Evolutionary conservation across 1,139 yeast genomes (phyloP), one percentile per base, ranked within the genome.

Genomic region (Blastobotrys proliferans): DNA sequence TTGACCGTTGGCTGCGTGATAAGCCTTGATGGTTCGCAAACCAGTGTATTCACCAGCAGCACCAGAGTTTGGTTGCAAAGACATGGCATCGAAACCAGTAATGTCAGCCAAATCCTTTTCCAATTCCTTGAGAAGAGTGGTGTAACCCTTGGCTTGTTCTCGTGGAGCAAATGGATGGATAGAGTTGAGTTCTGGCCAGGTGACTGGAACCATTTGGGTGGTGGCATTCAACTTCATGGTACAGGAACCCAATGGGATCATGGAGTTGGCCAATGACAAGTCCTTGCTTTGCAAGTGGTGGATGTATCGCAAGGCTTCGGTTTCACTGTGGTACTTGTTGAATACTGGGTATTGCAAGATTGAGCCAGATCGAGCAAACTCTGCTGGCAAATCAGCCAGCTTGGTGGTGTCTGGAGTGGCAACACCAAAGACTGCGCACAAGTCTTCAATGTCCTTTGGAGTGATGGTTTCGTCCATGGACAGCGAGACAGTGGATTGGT

Each of bases 1-100:
- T 58, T 90, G 83, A 35, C 94, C 95, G 44, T 71, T 74, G 26
- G 84, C 70, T 50, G 78, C 78, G 56, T 84, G 79, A 64, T 86
- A 92, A 40, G 84, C 78, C 57, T 81, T 77, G 56, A 92, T 92
- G 44, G 88, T 87, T 46, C 95, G 78, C 52, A 92, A 74, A 29
- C 98, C 98, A 21, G 97, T 80, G 68, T 84, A 92, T 68, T 92
- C 98, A 64, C 98, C 98, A 67, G 90, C 96, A 33, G 98, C 98
- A 54, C 98, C 98, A 37, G 97, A 86, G 65, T 92, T 92, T 52
- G 98, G 98, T 81, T 88, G 94, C 47, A 86, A 71, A 5, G 97
- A 85, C 19, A 95, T 83, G 35, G 88, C 94, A 51, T 81, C 86
- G 58, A 92, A 87, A 0, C 97, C 97, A n/a, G 98, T 92, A 51